These are phyloP conservation scores for Sphagnum fallax DNA, from an alignment of 228 moss, liverwort and hornwort genomes.

Conservation along the genomic window DNA sequence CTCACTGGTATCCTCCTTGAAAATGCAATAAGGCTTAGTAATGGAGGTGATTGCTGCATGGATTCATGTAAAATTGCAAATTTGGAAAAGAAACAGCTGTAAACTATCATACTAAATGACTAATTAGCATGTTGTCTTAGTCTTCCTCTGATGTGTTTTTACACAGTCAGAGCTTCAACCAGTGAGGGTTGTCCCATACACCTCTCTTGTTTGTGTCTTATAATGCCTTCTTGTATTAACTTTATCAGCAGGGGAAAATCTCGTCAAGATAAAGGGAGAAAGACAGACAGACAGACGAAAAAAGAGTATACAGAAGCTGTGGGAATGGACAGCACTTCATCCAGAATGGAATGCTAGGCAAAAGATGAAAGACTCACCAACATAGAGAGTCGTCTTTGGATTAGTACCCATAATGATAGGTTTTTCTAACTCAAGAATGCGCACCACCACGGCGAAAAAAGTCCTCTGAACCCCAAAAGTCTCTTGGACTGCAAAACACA, in stretches of 20 bases:
- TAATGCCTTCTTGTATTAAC: no score
- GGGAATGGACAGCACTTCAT: neutral
- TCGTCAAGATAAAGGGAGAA: neutral
- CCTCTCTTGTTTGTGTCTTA: neutral
- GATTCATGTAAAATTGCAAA: neutral
- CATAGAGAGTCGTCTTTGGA: slow-evolving; percentile 85
- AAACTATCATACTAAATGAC: neutral
- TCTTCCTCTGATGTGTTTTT: neutral
- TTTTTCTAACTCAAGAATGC: no score
- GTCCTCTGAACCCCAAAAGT: no score
- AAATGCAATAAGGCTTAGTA: neutral
- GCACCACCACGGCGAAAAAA: no score
- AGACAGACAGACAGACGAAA: neutral
- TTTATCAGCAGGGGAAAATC: neutral
- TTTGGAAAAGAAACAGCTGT: neutral
- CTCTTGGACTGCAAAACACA: no score
- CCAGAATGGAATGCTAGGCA: neutral
- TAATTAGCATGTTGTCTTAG: neutral
- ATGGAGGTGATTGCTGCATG: neutral
- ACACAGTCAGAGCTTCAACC: no score
- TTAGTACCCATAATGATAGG: slow-evolving; percentile 40
- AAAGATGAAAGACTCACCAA: slow-evolving; percentile 31
- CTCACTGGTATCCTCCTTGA: neutral
- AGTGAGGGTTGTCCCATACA: neutral
- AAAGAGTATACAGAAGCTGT: neutral